These are phyloP conservation scores for Exophiala sideris DNA, from an alignment of 2,329 filamentous ascomycete genomes.

Conservation along the genomic window DNA sequence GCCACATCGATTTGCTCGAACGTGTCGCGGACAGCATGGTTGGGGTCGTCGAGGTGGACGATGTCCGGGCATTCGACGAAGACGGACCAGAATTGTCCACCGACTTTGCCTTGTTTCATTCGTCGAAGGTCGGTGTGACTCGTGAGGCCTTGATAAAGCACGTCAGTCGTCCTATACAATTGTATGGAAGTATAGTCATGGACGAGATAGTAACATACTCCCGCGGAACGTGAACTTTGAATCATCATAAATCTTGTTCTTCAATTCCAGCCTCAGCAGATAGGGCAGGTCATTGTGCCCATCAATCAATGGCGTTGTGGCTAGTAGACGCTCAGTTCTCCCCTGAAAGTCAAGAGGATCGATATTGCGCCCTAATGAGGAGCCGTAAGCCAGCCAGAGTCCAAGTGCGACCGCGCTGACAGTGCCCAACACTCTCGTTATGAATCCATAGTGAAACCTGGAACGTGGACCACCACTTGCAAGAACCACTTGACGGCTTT, in stretches of 20 bases:
- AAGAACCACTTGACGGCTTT: background rate
- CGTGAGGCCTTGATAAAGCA: slow-evolving; percentile 20
- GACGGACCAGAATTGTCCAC: slow-evolving; percentile 35
- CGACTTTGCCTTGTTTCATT: slow-evolving; percentile 30
- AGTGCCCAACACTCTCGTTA: background rate
- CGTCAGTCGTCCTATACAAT: background rate
- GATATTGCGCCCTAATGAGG: background rate
- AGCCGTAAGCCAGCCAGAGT: background rate
- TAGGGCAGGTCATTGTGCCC: slow-evolving; percentile 36
- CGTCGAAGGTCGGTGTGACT: slow-evolving; percentile 32
- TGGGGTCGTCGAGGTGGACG: slow-evolving; percentile 9
- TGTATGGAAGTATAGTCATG: background rate
- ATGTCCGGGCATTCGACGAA: slow-evolving; percentile 28
- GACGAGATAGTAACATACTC: slow-evolving; percentile 3
- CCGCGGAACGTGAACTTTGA: background rate
- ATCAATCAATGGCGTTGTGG: slow-evolving; percentile 29
- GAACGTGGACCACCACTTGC: background rate
- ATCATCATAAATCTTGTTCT: slow-evolving; percentile 32
- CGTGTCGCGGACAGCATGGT: slow-evolving; percentile 24
- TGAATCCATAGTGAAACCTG: background rate
- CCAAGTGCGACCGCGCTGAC: background rate
- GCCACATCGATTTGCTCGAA: slow-evolving; percentile 32
- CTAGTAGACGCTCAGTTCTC: background rate
- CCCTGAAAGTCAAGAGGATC: background rate
- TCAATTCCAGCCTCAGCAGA: slow-evolving; percentile 28